phyloP scores from a whole-genome alignment of 2,329 filamentous ascomycete genomes.

The Ophiostoma tasmaniense region DNA sequence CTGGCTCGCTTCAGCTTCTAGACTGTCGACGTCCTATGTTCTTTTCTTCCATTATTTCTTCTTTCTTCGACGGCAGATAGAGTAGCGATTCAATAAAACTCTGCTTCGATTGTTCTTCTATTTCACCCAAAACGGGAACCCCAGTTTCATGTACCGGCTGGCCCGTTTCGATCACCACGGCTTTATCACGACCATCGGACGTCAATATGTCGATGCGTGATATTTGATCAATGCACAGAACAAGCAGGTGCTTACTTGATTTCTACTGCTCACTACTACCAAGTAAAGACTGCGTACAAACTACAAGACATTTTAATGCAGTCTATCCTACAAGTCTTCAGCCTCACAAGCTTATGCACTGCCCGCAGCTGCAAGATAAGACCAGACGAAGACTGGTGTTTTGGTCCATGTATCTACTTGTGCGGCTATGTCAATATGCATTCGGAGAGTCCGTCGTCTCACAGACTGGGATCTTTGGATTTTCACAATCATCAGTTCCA shows the following conservation, averaged over 20 bases:
- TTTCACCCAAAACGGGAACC: background rate
- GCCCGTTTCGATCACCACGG: background rate
- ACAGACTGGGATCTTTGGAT: no score
- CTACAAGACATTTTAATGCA: background rate
- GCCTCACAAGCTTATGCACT: background rate
- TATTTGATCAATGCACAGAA: background rate
- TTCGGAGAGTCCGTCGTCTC: background rate
- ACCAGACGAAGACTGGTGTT: background rate
- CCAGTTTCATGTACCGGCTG: background rate
- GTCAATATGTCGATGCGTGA: background rate
- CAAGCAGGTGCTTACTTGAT: background rate
- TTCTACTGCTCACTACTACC: background rate
- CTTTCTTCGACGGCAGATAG: no score
- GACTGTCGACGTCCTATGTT: no score
- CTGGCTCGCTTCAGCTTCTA: conserved; percentile 7
- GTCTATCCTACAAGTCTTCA: background rate
- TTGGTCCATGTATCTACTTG: background rate
- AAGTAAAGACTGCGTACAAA: background rate
- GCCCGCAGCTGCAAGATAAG: background rate
- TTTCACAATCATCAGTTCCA: no score
- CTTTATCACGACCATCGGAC: background rate
- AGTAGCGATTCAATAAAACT: no score
- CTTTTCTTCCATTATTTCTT: no score
- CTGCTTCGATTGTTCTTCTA: background rate
- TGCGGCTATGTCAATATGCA: background rate